Evolutionary conservation across 768 basidiomycete genomes (phyloP), one percentile per base, ranked within the genome.

Genomic region (Tricholoma bakamatsutake): DNA sequence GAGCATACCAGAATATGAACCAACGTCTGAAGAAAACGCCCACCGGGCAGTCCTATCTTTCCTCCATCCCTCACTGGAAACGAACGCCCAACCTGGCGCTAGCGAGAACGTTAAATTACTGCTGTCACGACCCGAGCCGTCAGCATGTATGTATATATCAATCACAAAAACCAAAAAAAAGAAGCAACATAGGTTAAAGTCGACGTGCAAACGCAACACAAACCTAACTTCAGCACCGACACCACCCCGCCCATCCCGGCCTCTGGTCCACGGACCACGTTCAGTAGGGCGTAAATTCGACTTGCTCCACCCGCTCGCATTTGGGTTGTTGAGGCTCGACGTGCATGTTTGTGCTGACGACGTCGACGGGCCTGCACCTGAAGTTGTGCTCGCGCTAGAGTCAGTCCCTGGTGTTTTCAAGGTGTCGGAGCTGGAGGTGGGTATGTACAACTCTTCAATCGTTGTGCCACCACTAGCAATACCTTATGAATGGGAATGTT

Each of bases 101-200:
- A 47, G 81, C 7, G 83, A 81, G 61, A 92, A 90, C 2, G 87
- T 89, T 54, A 91, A 76, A 74, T 88, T 88, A 69, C 89, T 92
- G 75, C 84, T 88, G 68, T 67, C 59, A 45, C 50, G 15, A 33
- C 3, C n/a, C 27, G 40, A 50, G 47, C 54, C 52, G 54, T 61
- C 34, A 64, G 57, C 48, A 24, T 59, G 28, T n/a, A n/a, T n/a
- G 7, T 18, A 15, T 37, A 37, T 24, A 52, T n/a, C 43, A 40
- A 35, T 11, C 12, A 13, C 8, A 4, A 37, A 37, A 37, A 11
- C 15, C 4, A 37, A 11, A 47, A 47, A 42, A 56, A 40, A 13
- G 15, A 39, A 10, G 10, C 10, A 4, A 9, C 15, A 40, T 40
- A 40, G n/a, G 17, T 2, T 3, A 10, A 43, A 31, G 6, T 27